phyloP scores from a whole-genome alignment of 768 basidiomycete species.

The Naganishia antarctica region DNA sequence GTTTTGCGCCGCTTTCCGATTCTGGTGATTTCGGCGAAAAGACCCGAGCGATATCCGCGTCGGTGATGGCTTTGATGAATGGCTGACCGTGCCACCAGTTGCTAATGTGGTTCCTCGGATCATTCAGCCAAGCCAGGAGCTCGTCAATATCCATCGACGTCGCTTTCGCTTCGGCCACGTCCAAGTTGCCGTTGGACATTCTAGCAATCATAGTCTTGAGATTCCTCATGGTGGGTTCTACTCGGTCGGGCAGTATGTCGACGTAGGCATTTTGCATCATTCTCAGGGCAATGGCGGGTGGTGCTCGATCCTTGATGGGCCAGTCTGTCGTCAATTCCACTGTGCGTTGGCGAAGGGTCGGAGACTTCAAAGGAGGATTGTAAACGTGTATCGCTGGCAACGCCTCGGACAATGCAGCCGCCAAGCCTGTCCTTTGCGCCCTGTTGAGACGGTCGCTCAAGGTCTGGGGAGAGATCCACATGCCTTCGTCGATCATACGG shows the following conservation, averaged over 20 bases:
- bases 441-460: background rate
- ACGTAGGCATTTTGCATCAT: background rate
- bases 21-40: conserved; percentile 1
- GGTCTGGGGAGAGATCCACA: conserved; percentile 7
- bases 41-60: conserved; percentile 1
- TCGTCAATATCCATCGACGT: conserved; percentile 7
- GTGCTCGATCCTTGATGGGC: background rate
- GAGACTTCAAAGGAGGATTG: background rate
- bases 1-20: conserved; percentile 8
- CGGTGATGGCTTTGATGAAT: background rate
- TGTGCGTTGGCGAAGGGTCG: background rate
- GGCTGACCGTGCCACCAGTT: conserved; percentile 14
- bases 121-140: conserved; percentile 1
- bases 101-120: conserved; percentile 8
- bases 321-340: background rate
- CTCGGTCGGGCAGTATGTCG: conserved; percentile 1
- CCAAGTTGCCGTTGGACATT: conserved; percentile 13
- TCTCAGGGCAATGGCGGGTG: background rate
- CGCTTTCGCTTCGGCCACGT: conserved; percentile 13
- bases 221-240: background rate
- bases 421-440: background rate
- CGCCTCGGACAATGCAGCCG: background rate
- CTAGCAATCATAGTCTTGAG: conserved; percentile 6
- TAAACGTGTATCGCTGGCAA: background rate
- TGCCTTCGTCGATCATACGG: background rate